These are phyloP conservation scores for Zoysia pacifica DNA, from an alignment of 176 grass and related monocot genomes.

Conservation along the genomic window DNA sequence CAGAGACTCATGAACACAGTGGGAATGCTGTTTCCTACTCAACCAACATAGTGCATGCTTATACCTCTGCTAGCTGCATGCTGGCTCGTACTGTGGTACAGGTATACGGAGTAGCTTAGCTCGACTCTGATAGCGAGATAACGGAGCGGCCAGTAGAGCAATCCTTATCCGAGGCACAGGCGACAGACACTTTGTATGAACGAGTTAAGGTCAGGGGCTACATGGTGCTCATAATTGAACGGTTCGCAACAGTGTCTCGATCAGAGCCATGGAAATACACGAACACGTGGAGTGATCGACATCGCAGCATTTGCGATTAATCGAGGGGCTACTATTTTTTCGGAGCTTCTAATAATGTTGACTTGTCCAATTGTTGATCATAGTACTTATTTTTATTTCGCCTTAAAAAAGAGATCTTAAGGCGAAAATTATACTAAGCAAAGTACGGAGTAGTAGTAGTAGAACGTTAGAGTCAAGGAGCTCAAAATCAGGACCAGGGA, in stretches of 20 bases:
- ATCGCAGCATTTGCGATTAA: not conserved
- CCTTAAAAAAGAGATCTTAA: no score
- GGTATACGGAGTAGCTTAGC: constrained; percentile 21
- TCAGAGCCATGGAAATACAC: constrained; percentile 9
- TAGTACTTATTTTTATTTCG: no score
- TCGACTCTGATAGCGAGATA: constrained; percentile 27
- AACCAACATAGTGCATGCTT: no score
- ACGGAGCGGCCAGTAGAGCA: constrained; percentile 32
- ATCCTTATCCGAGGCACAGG: constrained; percentile 18
- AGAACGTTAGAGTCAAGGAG: not conserved
- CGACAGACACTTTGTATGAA: constrained; percentile 13
- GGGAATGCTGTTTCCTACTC: no score
- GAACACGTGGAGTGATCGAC: constrained; percentile 20
- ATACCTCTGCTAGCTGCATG: no score
- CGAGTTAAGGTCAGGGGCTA: constrained; percentile 19
- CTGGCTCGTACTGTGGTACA: no score
- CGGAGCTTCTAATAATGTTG: not conserved
- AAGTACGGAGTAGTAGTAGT: no score
- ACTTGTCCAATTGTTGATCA: no score
- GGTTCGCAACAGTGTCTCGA: constrained; percentile 34
- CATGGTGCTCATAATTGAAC: constrained; percentile 32
- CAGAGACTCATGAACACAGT: no score
- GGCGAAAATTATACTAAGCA: no score
- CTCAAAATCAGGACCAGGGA: not conserved
- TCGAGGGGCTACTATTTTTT: not conserved